These are phyloP conservation scores for Metschnikowia aberdeeniae DNA, from an alignment of 805 yeast species.

Conservation along the genomic window DNA sequence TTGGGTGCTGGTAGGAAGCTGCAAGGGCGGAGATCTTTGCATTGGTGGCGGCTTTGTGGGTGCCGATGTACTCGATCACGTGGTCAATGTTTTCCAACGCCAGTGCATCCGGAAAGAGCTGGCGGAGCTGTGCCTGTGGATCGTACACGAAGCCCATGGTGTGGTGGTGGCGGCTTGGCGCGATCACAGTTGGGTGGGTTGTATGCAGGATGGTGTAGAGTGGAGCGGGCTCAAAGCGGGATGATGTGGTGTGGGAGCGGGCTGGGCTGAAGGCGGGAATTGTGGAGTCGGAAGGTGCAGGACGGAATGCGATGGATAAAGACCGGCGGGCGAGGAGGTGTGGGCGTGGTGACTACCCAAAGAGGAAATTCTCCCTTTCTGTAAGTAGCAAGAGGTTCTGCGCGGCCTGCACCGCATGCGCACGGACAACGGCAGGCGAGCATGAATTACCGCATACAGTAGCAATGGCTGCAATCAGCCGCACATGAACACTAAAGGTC, in stretches of 20 bases:
- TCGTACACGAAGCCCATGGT: slow-evolving; percentile 18
- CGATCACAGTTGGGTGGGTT: neutral
- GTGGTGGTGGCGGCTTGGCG: neutral
- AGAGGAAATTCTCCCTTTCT: slow-evolving; percentile 4
- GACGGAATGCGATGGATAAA: neutral
- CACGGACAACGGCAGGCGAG: neutral
- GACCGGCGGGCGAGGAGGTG: no score
- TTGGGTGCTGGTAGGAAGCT: slow-evolving; percentile 26
- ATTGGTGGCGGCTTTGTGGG: slow-evolving; percentile 46
- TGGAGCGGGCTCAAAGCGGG: no score
- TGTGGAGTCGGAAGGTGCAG: no score
- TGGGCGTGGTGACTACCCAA: neutral
- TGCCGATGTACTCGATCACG: slow-evolving; percentile 12
- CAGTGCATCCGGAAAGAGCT: slow-evolving; percentile 14
- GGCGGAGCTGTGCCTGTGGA: slow-evolving; percentile 15
- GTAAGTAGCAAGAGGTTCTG: neutral
- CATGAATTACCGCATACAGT: no score
- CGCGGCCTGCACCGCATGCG: slow-evolving; percentile 1
- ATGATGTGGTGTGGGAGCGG: no score
- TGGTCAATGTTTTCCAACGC: slow-evolving; percentile 14
- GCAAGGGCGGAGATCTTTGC: slow-evolving; percentile 38
- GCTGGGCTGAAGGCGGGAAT: no score
- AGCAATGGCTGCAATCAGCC: no score
- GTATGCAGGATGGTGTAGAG: neutral
- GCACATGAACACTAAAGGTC: no score